Evolutionary conservation across 2,329 filamentous ascomycete species (phyloP).

Genomic region (Boeremia lycopersici): DNA sequence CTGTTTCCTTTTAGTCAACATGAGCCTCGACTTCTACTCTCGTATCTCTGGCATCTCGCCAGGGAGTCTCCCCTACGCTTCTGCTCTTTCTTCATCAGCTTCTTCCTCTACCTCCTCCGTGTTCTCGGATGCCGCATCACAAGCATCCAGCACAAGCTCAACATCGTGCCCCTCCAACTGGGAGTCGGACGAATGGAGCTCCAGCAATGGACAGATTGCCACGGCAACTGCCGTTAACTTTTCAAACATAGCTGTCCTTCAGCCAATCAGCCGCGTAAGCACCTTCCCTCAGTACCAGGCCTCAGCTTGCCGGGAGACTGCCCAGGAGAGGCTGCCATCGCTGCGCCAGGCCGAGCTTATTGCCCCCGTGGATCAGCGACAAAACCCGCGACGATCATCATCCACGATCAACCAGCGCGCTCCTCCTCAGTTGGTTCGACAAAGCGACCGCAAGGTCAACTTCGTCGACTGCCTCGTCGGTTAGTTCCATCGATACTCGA

Average conservation of each 20-base stretch:
- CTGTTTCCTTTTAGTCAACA: slow-evolving; percentile 39
- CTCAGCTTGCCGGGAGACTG: slow-evolving; percentile 46
- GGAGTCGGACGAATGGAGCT: slow-evolving; percentile 47
- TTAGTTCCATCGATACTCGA: slow-evolving; percentile 63
- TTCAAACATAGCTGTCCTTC: slow-evolving; percentile 31
- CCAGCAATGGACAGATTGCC: slow-evolving; percentile 28
- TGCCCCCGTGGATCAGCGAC: slow-evolving; percentile 66
- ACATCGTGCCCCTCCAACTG: slow-evolving; percentile 65
- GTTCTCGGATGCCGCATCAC: slow-evolving; percentile 72
- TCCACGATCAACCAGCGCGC: slow-evolving; percentile 63
- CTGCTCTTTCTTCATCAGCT: slow-evolving; percentile 74
- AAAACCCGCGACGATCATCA: slow-evolving; percentile 64
- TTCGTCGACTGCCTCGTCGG: slow-evolving; percentile 98
- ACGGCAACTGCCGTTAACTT: slow-evolving; percentile 32
- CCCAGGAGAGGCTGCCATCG: slow-evolving; percentile 40
- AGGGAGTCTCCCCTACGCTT: slow-evolving; percentile 65
- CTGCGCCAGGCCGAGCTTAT: slow-evolving; percentile 47
- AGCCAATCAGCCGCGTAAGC: slow-evolving; percentile 44
- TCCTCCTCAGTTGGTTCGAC: slow-evolving; percentile 79
- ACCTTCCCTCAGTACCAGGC: slow-evolving; percentile 46
- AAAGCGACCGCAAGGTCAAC: slow-evolving; percentile 89
- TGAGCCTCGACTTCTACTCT: slow-evolving; percentile 46
- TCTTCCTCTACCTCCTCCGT: slow-evolving; percentile 78
- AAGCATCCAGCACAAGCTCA: slow-evolving; percentile 71
- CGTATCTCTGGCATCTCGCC: slow-evolving; percentile 43